phyloP scores from a whole-genome alignment of 2,329 filamentous ascomycete species.

The Thermomyces lanuginosus region DNA sequence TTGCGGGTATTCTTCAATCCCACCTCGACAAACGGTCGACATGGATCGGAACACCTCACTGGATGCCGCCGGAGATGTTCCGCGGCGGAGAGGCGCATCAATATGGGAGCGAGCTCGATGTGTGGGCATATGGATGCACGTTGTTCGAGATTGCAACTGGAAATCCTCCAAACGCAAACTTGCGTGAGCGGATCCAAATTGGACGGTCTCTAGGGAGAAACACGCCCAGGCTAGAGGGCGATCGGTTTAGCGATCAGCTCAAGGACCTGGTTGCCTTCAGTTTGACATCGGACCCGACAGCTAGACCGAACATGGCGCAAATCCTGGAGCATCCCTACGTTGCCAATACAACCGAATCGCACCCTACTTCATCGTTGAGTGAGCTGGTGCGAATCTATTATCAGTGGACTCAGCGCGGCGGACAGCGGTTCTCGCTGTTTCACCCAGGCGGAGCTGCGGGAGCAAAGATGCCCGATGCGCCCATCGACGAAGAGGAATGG shows the following conservation, averaged over 20 bases:
- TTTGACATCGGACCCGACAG: slow-evolving; percentile 27
- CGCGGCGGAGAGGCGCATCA: slow-evolving; percentile 22
- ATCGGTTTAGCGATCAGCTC: slow-evolving; percentile 28
- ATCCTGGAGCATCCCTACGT: slow-evolving; percentile 33
- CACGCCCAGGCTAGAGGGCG: slow-evolving; percentile 26
- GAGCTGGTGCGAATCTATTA: slow-evolving; percentile 34
- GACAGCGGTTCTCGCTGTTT: slow-evolving; percentile 40
- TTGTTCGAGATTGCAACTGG: slow-evolving; percentile 35
- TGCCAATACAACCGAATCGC: slow-evolving; percentile 23
- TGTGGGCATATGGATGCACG: slow-evolving; percentile 36
- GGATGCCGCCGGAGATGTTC: slow-evolving; percentile 49
- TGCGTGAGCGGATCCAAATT: slow-evolving; percentile 32
- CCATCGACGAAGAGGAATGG: slow-evolving; percentile 38
- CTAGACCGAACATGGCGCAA: slow-evolving; percentile 31
- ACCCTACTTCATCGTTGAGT: slow-evolving; percentile 29
- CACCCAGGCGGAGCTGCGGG: slow-evolving; percentile 42
- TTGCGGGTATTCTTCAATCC: slow-evolving; percentile 45
- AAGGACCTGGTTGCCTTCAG: slow-evolving; percentile 30
- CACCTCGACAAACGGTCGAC: slow-evolving; percentile 45
- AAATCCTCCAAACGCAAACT: slow-evolving; percentile 32
- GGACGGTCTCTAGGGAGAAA: slow-evolving; percentile 28
- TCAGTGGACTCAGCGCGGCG: slow-evolving; percentile 32
- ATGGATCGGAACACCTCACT: slow-evolving; percentile 49
- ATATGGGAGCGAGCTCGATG: slow-evolving; percentile 35
- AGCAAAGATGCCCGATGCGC: slow-evolving; percentile 34